phyloP scores from a whole-genome alignment of 169 alveolate genomes.

The Plasmodium sp. region DNA sequence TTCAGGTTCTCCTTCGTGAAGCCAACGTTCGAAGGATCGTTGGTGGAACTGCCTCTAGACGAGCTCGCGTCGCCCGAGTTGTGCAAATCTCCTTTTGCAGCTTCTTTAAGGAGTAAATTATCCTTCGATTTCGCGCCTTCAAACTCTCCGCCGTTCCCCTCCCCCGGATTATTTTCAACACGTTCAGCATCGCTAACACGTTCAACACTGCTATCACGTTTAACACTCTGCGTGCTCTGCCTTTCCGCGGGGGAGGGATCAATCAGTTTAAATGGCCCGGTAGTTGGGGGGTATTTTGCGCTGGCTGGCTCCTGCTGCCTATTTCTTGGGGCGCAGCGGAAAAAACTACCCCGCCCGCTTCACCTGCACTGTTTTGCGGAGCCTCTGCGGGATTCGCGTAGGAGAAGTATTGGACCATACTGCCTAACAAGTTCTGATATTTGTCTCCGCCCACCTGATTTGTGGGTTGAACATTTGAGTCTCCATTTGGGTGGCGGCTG shows the following conservation, averaged over 20 bases:
- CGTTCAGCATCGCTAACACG: background rate
- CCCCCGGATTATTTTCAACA: slow-evolving; percentile 26
- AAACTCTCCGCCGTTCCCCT: slow-evolving; percentile 32
- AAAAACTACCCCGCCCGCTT: background rate
- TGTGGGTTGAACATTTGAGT: background rate
- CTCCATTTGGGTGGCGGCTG: background rate
- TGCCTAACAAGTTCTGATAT: slow-evolving; percentile 4
- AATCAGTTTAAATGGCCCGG: slow-evolving; percentile 49
- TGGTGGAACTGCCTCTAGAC: background rate
- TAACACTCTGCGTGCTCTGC: background rate
- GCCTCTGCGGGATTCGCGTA: background rate
- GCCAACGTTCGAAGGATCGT: background rate
- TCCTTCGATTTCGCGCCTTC: background rate
- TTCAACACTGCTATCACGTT: background rate
- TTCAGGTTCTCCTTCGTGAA: background rate
- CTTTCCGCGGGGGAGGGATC: slow-evolving; percentile 55
- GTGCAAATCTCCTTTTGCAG: background rate
- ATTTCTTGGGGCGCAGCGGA: slow-evolving; percentile 11
- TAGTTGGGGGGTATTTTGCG: background rate
- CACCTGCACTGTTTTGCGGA: background rate
- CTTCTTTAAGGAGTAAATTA: background rate
- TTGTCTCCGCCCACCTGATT: slow-evolving; percentile 6
- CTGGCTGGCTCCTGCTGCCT: background rate
- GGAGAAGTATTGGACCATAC: background rate
- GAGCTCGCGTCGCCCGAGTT: background rate